Evolutionary conservation across 2,329 filamentous ascomycete genomes (phyloP).

Genomic region (Zalaria obscura): DNA sequence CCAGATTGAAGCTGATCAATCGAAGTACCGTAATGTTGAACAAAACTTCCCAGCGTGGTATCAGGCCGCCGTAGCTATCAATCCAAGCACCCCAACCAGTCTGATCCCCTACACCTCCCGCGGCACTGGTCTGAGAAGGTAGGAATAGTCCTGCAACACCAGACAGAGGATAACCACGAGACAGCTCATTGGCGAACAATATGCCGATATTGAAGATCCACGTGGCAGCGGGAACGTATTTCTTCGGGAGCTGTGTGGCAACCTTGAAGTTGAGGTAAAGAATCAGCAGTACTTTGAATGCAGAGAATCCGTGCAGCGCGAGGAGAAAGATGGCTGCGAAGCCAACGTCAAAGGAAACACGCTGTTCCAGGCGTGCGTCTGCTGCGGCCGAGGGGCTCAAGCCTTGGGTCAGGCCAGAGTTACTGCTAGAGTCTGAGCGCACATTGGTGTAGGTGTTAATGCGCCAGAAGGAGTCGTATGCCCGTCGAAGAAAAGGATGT

Average conservation of each 20-base stretch:
- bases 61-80: constrained; percentile 69
- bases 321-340: constrained; percentile 71
- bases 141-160: constrained; percentile 43
- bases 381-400: constrained; percentile 33
- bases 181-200: constrained; percentile 82
- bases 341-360: constrained; percentile 65
- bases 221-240: constrained; percentile 58
- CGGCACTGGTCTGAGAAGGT: constrained; percentile 23
- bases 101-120: constrained; percentile 21
- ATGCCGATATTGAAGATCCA: constrained; percentile 83
- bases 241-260: constrained; percentile 55
- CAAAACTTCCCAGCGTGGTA: constrained; percentile 85
- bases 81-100: constrained; percentile 53
- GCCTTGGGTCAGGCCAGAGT: constrained; percentile 23
- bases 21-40: constrained; percentile 93
- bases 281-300: constrained; percentile 68
- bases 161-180: constrained; percentile 59
- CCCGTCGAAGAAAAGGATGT: constrained; percentile 64
- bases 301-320: constrained; percentile 73
- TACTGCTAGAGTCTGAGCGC: constrained; percentile 19
- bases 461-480: constrained; percentile 46
- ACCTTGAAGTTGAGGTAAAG: constrained; percentile 71
- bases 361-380: constrained; percentile 43
- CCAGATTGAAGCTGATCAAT: constrained; percentile 90
- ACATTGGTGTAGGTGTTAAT: constrained; percentile 29